Base-by-base conservation (phyloP, 1,284 basidiomycete species). In the Fomitopsis pinicola region DNA sequence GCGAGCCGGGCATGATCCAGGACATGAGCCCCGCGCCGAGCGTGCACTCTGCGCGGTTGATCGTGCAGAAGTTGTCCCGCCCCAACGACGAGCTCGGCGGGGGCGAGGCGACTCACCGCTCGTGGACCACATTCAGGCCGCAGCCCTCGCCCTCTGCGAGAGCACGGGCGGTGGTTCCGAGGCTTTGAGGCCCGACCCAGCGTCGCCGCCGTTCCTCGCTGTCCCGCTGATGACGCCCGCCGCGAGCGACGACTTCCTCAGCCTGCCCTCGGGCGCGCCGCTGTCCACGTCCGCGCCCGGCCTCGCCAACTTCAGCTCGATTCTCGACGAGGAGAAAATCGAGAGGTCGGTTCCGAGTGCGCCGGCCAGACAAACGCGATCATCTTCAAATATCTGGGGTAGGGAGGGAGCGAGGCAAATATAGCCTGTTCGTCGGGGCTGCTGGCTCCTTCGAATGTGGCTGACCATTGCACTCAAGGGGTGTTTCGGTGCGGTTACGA, bases 41-140 rank as follows among this genome's bases (percentile, higher is more conserved):
- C 58, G 38, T 52, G 36, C 8, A 40, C 48, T 50, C 46, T 5
- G 30, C 52, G 36, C 48, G 48, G 28, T 26, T 28, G 26, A 33
- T 50, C 48, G 22, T 50, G 19, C 52, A 52, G 40, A 28, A 19
- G n/a, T 19, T 40, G 54, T 33, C 26, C 5, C 54, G 30, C 28
- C 54, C 53, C 22, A 15, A 22, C 42, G n/a, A n/a, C n/a, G n/a
- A n/a, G n/a, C n/a, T n/a, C n/a, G n/a, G n/a, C n/a, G n/a, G 2
- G 45, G 45, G 45, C 48, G 48, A 50, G 2, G 28, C 48, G 28
- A 50, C 44, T 22, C 59, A 54, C n/a, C 59, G 59, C 53, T 59
- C 58, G 52, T 60, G 59, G 59, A 17, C 10, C 15, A 50, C 36
- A 2, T 60, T 60, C 59, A 33, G 42, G 44, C 59, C 26, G 53